Evolutionary conservation across 139 green algal species (phyloP), one percentile per base, ranked within the genome.

Genomic region (Klebsormidium nitens): DNA sequence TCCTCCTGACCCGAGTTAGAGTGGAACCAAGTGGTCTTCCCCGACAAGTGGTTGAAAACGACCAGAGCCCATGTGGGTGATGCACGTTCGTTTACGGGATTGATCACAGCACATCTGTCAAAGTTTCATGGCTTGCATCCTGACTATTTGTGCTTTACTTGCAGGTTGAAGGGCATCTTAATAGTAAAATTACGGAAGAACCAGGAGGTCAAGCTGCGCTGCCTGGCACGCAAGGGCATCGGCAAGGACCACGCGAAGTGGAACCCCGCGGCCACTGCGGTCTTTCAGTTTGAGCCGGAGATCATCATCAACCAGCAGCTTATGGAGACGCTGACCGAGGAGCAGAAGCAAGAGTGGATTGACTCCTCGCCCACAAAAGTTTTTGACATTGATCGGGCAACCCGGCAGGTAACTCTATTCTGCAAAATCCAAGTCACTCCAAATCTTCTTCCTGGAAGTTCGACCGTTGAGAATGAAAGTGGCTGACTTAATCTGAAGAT

Each of bases 171-270:
- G 57, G 79, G 79, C 56, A 87, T 96, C 38, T 75, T 96, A 29
- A 87, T 97, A 19, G 87, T 93, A 2, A 97, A 97, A 77, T 78
- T 97, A 80, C 75, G 90, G 1, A 88, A 86, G 35, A 91, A 80
- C 14, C 88, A 95, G 74, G 87, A 95, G 72, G 77, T 99, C 0
- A 90, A 88, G 57, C 83, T 98, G 37, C 66, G 75, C 5, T 78
- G 72, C 32, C 48, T 83, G 26, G 81, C 81, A 2, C 64, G 82
- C 38, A 87, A 85, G 62, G 79, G 79, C 47, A 74, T 96, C 17
- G 94, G 90, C 31, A 98, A 97, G 74, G 94, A 99, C 79, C 94
- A 99, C 69, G 93, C 93, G 23, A 99, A 99, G 82, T 99, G 90
- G 89, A 90, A 89, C 19, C 94, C 94, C 2, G 90, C 94, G 26